Conservation (phyloP, 2,329 filamentous ascomycete genomes). For the Botrytis squamosa region DNA sequence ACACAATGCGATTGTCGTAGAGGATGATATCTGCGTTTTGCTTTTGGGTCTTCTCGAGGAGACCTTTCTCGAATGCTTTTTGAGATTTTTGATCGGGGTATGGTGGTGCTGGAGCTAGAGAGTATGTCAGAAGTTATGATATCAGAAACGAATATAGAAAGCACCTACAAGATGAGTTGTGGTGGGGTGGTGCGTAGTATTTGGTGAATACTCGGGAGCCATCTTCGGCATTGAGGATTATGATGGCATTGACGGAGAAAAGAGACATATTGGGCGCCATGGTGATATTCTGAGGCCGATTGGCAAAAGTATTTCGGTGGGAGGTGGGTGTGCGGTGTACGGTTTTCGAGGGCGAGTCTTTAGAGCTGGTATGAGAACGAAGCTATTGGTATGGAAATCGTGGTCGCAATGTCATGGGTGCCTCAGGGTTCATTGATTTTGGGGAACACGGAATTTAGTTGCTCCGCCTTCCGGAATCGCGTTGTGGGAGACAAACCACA, state of each 20-base stretch:
- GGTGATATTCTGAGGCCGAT: constrained; percentile 33
- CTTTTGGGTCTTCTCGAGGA: constrained; percentile 94
- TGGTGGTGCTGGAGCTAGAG: constrained; percentile 55
- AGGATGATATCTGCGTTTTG: constrained; percentile 94
- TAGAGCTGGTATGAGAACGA: constrained; percentile 7
- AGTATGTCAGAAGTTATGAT: constrained; percentile 22
- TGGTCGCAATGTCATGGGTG: constrained; percentile 16
- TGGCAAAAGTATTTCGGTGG: not conserved
- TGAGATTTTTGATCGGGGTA: constrained; percentile 91
- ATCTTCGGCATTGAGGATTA: constrained; percentile 81
- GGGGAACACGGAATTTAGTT: not conserved
- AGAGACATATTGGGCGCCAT: constrained; percentile 77
- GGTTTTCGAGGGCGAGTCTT: not conserved
- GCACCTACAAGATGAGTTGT: constrained; percentile 38
- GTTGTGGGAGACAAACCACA: not conserved
- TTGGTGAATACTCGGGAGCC: constrained; percentile 90
- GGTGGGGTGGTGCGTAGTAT: constrained; percentile 77
- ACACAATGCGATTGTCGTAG: constrained; percentile 92
- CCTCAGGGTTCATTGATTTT: not conserved
- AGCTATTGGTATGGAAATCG: constrained; percentile 21
- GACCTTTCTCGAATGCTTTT: constrained; percentile 93
- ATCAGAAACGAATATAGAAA: constrained; percentile 52
- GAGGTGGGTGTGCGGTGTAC: not conserved
- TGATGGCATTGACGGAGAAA: constrained; percentile 73
- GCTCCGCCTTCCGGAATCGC: not conserved